These are phyloP conservation scores for Boletus patriciae DNA, from an alignment of 768 basidiomycete species.

Conservation along the genomic window DNA sequence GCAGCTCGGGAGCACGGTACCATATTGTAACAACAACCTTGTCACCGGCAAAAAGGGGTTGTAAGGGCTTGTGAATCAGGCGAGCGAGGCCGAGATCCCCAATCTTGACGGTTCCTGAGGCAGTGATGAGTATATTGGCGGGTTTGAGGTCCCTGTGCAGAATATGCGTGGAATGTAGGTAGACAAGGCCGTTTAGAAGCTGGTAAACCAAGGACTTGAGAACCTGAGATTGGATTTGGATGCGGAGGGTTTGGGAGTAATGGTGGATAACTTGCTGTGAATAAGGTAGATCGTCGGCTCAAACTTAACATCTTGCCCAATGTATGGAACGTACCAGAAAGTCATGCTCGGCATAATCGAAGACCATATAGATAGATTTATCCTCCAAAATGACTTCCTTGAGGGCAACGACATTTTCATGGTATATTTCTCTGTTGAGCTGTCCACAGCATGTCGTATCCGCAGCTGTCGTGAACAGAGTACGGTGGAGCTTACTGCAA, in stretches of 20 bases:
- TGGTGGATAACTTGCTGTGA: constrained; percentile 97
- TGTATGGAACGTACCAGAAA: constrained; percentile 68
- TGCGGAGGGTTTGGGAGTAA: constrained; percentile 86
- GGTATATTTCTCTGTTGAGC: constrained; percentile 87
- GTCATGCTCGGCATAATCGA: constrained; percentile 98
- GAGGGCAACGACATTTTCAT: constrained; percentile 88
- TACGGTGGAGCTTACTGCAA: constrained; percentile 61
- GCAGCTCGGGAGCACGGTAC: constrained; percentile 96
- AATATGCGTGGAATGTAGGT: constrained; percentile 93
- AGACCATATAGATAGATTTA: constrained; percentile 99
- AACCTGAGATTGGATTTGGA: constrained; percentile 69
- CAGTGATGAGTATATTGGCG: constrained; percentile 95
- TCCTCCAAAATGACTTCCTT: constrained; percentile 97
- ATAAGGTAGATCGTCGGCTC: background rate
- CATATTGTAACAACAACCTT: constrained; percentile 99
- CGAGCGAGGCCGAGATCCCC: constrained; percentile 97
- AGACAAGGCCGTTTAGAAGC: constrained; percentile 89
- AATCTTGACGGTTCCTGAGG: constrained; percentile 89
- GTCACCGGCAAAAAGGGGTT: constrained; percentile 89
- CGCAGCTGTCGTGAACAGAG: constrained; percentile 17
- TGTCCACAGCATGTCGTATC: constrained; percentile 29
- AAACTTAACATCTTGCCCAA: background rate
- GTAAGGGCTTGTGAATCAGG: constrained; percentile 86
- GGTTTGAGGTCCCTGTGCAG: constrained; percentile 98
- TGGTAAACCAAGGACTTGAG: constrained; percentile 95